These are phyloP conservation scores for Sporisorium graminicola DNA, from an alignment of 1,284 basidiomycete genomes.

Conservation along the genomic window DNA sequence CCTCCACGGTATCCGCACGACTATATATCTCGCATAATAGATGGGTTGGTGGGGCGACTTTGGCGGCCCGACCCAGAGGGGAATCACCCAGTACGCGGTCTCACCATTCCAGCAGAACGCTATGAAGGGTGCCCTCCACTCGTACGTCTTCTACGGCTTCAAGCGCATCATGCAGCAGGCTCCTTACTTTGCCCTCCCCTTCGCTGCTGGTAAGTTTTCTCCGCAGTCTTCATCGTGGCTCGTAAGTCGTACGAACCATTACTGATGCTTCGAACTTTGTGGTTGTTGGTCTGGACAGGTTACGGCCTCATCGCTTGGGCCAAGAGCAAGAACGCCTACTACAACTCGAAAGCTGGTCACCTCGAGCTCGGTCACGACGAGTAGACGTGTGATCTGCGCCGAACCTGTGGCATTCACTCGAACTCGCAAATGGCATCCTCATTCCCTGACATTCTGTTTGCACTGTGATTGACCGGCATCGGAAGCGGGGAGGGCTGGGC, in stretches of 20 bases:
- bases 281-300: slow-evolving; percentile 25
- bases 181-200: slow-evolving; percentile 67
- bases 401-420: neutral
- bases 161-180: slow-evolving; percentile 65
- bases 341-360: slow-evolving; percentile 68
- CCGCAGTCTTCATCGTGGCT: too few species aligned
- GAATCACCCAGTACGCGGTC: slow-evolving; percentile 64
- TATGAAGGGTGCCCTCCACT: slow-evolving; percentile 64
- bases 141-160: slow-evolving; percentile 68
- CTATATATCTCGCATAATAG: slow-evolving; percentile 19
- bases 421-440: neutral
- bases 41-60: slow-evolving; percentile 70
- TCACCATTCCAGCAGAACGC: slow-evolving; percentile 68
- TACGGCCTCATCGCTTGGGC: slow-evolving; percentile 68
- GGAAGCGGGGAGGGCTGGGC: neutral
- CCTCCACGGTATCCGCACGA: neutral
- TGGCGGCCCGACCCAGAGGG: slow-evolving; percentile 66
- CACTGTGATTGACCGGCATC: neutral
- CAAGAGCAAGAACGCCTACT: slow-evolving; percentile 63
- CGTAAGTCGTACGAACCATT: neutral
- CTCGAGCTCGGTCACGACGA: slow-evolving; percentile 59
- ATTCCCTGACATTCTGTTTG: neutral
- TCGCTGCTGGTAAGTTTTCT: slow-evolving; percentile 58
- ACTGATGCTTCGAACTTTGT: neutral
- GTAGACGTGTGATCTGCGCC: slow-evolving; percentile 17